Evolutionary conservation across 2,329 filamentous ascomycete genomes (phyloP).

Genomic region (Didymosphaeria variabile): DNA sequence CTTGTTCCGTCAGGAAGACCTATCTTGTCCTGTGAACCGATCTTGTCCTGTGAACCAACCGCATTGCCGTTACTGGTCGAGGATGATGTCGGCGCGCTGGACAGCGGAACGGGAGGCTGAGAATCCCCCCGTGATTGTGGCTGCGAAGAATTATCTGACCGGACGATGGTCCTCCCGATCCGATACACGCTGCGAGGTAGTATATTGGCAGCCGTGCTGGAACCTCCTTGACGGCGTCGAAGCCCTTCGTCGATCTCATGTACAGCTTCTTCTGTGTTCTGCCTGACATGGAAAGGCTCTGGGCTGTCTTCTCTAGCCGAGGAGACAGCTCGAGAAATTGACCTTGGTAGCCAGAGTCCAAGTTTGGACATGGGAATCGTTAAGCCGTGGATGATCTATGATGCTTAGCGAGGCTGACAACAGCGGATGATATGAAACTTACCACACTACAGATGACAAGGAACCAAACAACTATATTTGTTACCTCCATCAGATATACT

Average conservation of each 20-base stretch:
- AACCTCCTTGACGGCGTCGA: constrained; percentile 32
- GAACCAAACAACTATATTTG: constrained; percentile 85
- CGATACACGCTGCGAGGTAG: constrained; percentile 42
- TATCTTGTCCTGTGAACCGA: constrained; percentile 20
- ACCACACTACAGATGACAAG: constrained; percentile 83
- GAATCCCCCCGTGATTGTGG: constrained; percentile 10
- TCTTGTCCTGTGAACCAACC: constrained; percentile 18
- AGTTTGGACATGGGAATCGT: constrained; percentile 80
- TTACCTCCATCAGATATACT: constrained; percentile 68
- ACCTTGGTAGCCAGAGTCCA: constrained; percentile 68
- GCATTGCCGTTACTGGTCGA: not conserved
- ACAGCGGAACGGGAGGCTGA: constrained; percentile 10
- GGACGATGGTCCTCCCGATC: constrained; percentile 48
- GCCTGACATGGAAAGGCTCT: constrained; percentile 42
- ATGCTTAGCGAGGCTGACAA: constrained; percentile 4
- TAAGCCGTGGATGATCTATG: constrained; percentile 78
- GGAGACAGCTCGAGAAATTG: constrained; percentile 62
- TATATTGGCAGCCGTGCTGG: constrained; percentile 29
- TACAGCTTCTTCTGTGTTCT: constrained; percentile 23
- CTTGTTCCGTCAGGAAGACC: constrained; percentile 14
- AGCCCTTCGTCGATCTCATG: constrained; percentile 35
- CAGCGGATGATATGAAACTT: constrained; percentile 49
- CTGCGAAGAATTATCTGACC: constrained; percentile 23
- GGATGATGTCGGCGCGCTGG: constrained; percentile 2
- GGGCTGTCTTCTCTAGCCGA: constrained; percentile 32